A percentile compares a stretch with the other conserved stretches of the same genome.
phyloP scores from a whole-genome alignment of 441 rosid genomes.

The Viola pubescens region DNA sequence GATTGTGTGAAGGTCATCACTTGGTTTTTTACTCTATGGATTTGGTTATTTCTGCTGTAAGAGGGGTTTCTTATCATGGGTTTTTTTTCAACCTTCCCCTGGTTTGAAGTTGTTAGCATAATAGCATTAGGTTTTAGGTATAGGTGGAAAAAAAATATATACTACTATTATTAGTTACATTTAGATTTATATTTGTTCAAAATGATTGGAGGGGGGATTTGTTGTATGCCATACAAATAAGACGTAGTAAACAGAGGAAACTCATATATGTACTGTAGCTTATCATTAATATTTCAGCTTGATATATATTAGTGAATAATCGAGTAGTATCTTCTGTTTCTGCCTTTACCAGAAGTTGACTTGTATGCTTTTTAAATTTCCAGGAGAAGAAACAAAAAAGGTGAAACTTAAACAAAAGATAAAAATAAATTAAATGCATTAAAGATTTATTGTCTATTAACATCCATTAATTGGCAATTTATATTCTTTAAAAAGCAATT shows the following conservation, averaged over 20 bases:
- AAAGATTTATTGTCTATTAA: no score
- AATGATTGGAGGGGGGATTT: neutral
- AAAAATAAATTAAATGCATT: no score
- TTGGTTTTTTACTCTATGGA: slow-evolving; percentile 32
- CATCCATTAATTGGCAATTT: no score
- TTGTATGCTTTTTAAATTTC: no score
- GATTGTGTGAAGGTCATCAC: slow-evolving; percentile 22
- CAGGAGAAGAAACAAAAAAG: no score
- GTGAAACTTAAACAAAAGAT: no score
- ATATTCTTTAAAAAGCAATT: no score
- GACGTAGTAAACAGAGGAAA: neutral
- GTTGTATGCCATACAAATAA: neutral
- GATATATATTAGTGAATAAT: no score
- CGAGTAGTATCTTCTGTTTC: no score
- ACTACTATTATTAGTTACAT: neutral
- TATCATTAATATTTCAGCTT: neutral
- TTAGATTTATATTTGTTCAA: neutral
- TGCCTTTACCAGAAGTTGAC: no score
- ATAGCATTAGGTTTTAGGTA: neutral
- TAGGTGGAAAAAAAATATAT: slow-evolving; percentile 10
- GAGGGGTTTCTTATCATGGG: slow-evolving; percentile 22
- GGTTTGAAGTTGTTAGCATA: slow-evolving; percentile 24
- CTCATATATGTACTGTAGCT: neutral
- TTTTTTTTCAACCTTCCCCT: slow-evolving; percentile 25
- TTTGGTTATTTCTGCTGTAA: slow-evolving; percentile 36